These are phyloP conservation scores for Globisporangium solare DNA, from an alignment of 352 stramenopile genomes.

Conservation along the genomic window DNA sequence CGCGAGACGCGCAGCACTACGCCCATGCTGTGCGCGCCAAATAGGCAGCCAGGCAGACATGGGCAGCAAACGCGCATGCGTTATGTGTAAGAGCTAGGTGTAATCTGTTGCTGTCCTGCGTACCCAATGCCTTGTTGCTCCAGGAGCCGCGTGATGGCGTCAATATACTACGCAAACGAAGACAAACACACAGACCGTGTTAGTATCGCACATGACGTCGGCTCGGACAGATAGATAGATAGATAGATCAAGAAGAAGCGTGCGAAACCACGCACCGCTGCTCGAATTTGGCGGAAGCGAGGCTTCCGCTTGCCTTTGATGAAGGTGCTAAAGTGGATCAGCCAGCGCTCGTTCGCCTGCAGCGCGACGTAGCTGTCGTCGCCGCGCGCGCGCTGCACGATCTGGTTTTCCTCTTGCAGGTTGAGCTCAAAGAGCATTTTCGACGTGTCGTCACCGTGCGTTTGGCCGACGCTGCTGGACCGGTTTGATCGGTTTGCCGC, in stretches of 20 bases:
- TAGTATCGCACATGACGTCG: no score
- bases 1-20: neutral
- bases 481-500: slow-evolving; percentile 6
- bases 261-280: slow-evolving; percentile 24
- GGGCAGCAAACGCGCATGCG: neutral
- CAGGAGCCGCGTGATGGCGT: slow-evolving; percentile 58
- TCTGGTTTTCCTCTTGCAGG: slow-evolving; percentile 38
- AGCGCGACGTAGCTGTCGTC: slow-evolving; percentile 50
- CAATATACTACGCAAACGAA: slow-evolving; percentile 43
- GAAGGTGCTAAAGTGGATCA: slow-evolving; percentile 54
- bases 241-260: no score
- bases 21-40: slow-evolving; percentile 5
- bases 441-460: slow-evolving; percentile 10
- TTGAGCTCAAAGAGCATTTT: slow-evolving; percentile 42
- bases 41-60: neutral
- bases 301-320: slow-evolving; percentile 38
- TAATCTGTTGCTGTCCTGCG: slow-evolving; percentile 5
- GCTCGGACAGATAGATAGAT: no score
- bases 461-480: slow-evolving; percentile 8
- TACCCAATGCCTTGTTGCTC: slow-evolving; percentile 42
- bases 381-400: slow-evolving; percentile 43
- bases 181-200: no score
- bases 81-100: neutral
- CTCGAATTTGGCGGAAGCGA: slow-evolving; percentile 46
- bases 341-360: slow-evolving; percentile 38